phyloP scores from a whole-genome alignment of 208 protist genomes.

The Endotrypanum monterogeii region DNA sequence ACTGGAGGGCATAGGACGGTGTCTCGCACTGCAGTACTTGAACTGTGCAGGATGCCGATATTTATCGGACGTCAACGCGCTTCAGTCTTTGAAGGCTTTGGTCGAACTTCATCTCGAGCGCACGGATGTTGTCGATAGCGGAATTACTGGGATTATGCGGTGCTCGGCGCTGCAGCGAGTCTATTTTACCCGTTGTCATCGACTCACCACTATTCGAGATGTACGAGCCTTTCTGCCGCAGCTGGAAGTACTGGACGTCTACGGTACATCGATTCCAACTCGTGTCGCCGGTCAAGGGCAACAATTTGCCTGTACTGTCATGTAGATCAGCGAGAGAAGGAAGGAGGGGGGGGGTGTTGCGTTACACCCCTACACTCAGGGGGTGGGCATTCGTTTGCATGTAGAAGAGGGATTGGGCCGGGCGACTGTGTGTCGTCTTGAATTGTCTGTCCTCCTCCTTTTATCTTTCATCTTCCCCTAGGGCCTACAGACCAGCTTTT shows the following conservation, averaged over 20 bases:
- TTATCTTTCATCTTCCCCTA: too few species aligned
- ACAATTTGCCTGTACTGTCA: conserved; percentile 56
- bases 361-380: too few species aligned
- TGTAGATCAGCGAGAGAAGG: conserved; percentile 39
- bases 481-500: too few species aligned
- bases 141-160: conserved; percentile 44
- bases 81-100: conserved; percentile 45
- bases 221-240: conserved; percentile 40
- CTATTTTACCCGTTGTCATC: conserved; percentile 66
- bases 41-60: conserved; percentile 65
- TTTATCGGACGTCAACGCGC: conserved; percentile 62
- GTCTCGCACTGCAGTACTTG: conserved; percentile 46
- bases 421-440: too few species aligned
- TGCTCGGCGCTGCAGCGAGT: conserved; percentile 58
- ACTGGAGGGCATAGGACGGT: conserved; percentile 50
- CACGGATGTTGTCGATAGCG: conserved; percentile 50
- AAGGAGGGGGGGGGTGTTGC: neutral
- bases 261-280: conserved; percentile 73
- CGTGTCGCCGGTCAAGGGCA: conserved; percentile 50
- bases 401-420: too few species aligned
- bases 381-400: too few species aligned
- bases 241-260: conserved; percentile 75
- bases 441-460: too few species aligned
- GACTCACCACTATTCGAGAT: conserved; percentile 49
- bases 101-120: conserved; percentile 58